These are phyloP conservation scores for Hysterium pulicare DNA, from an alignment of 2,329 filamentous ascomycete species.

Conservation along the genomic window DNA sequence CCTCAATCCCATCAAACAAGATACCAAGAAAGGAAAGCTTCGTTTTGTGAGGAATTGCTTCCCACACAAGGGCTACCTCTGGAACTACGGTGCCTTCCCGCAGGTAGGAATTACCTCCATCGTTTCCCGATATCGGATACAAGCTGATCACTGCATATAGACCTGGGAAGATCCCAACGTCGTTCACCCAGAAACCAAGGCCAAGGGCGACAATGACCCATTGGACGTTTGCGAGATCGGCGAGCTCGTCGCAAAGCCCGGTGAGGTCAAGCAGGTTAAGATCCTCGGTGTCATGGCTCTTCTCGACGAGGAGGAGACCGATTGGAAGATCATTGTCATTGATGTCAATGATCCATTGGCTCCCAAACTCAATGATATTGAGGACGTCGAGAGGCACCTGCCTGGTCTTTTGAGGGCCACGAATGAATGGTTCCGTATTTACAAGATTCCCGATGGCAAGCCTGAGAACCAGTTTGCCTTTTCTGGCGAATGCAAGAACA, in stretches of 20 bases:
- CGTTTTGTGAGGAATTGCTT: slow-evolving; percentile 99
- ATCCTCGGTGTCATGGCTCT: slow-evolving; percentile 98
- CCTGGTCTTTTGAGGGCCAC: slow-evolving; percentile 94
- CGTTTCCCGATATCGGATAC: slow-evolving; percentile 23
- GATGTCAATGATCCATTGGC: slow-evolving; percentile 97
- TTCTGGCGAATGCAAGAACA: slow-evolving; percentile 99
- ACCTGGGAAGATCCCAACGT: slow-evolving; percentile 99
- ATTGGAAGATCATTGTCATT: slow-evolving; percentile 99
- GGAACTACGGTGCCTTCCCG: slow-evolving; percentile 99
- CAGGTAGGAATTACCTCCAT: slow-evolving; percentile 60
- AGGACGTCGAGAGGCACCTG: slow-evolving; percentile 98
- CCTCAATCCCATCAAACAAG: slow-evolving; percentile 99
- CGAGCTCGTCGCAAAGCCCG: slow-evolving; percentile 91
- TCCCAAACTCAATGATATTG: slow-evolving; percentile 93
- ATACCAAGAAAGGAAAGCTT: slow-evolving; percentile 99
- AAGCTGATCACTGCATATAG: slow-evolving; percentile 49
- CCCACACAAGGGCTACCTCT: slow-evolving; percentile 99
- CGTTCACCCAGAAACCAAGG: slow-evolving; percentile 97
- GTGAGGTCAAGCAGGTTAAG: slow-evolving; percentile 99
- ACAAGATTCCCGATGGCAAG: slow-evolving; percentile 99
- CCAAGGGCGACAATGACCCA: slow-evolving; percentile 98
- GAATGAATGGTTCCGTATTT: slow-evolving; percentile 99
- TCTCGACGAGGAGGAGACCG: slow-evolving; percentile 98
- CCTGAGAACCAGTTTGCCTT: slow-evolving; percentile 99
- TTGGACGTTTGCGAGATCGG: slow-evolving; percentile 99